Percentiles rank a stretch among this genome's conserved stretches.
These are phyloP conservation scores for Yarrowia sp. DNA, from an alignment of 805 yeast species.

Conservation along the genomic window DNA sequence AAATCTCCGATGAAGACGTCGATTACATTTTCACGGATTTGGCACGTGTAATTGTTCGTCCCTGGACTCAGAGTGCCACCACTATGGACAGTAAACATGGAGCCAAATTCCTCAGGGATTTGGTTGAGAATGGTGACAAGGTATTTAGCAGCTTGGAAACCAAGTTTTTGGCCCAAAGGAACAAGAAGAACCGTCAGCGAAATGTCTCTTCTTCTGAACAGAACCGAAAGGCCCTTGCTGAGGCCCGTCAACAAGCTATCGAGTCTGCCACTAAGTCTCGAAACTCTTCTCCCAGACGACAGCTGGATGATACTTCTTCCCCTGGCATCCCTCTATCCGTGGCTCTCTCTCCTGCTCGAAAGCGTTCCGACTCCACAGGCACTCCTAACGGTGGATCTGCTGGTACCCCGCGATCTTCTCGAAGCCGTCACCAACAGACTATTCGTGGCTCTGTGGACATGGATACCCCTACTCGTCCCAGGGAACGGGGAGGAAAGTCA, in stretches of 20 bases:
- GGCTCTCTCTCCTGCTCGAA: slow-evolving; percentile 16
- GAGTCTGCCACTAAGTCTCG: slow-evolving; percentile 23
- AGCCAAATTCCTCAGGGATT: slow-evolving; percentile 30
- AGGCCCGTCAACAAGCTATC: slow-evolving; percentile 31
- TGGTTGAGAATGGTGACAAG: slow-evolving; percentile 30
- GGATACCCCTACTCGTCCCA: slow-evolving; percentile 7
- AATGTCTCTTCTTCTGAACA: slow-evolving; percentile 31
- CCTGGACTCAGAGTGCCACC: slow-evolving; percentile 34
- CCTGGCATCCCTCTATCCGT: slow-evolving; percentile 19
- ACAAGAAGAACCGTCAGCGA: slow-evolving; percentile 28
- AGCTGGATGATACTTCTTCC: slow-evolving; percentile 8
- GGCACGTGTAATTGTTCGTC: slow-evolving; percentile 31
- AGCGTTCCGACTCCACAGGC: slow-evolving; percentile 6
- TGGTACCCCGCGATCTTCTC: slow-evolving; percentile 4
- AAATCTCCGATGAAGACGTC: slow-evolving; percentile 8
- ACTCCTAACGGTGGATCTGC: background rate
- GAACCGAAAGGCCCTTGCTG: slow-evolving; percentile 30
- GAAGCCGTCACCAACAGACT: background rate
- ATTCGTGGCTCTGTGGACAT: background rate
- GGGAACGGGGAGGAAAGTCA: background rate
- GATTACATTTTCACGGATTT: background rate
- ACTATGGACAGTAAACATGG: slow-evolving; percentile 37
- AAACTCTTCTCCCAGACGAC: slow-evolving; percentile 20
- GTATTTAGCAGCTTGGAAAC: slow-evolving; percentile 31
- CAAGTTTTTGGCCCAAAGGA: slow-evolving; percentile 10